Evolutionary conservation across 495 filamentous ascomycete genomes (phyloP).

Genomic region (Talaromyces nanjingensis): DNA sequence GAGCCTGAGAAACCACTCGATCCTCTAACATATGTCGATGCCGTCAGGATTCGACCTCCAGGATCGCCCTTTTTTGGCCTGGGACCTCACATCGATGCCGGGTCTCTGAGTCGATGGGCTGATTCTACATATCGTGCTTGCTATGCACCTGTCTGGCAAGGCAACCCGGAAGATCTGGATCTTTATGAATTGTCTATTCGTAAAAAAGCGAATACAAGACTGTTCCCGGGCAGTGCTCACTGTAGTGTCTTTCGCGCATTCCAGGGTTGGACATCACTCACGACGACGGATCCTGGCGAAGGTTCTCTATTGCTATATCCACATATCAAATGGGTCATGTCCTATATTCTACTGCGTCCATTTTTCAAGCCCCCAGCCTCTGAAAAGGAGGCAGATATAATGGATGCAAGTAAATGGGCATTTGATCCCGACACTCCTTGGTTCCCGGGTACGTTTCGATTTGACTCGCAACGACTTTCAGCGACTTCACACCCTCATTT

Average conservation of each 20-base stretch:
- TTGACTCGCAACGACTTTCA: no score
- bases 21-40: background rate
- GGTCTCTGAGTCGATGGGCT: background rate
- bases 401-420: slow-evolving; percentile 4
- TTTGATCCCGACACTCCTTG: slow-evolving; percentile 19
- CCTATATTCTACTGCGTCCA: background rate
- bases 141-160: no score
- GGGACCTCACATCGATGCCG: background rate
- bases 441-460: slow-evolving; percentile 63
- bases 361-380: background rate
- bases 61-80: background rate
- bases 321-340: background rate
- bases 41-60: background rate
- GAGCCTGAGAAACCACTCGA: background rate
- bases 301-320: background rate
- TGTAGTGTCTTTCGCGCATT: background rate
- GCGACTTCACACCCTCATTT: slow-evolving; percentile 31
- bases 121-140: no score
- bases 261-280: slow-evolving; percentile 2
- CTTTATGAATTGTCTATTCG: background rate
- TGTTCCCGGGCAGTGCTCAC: background rate
- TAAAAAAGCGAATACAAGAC: background rate
- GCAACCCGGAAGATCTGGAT: no score
- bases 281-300: background rate
- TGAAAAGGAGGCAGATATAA: background rate